Conservation (phyloP, 306 rosid species). For the Gastrolobium bilobum region DNA sequence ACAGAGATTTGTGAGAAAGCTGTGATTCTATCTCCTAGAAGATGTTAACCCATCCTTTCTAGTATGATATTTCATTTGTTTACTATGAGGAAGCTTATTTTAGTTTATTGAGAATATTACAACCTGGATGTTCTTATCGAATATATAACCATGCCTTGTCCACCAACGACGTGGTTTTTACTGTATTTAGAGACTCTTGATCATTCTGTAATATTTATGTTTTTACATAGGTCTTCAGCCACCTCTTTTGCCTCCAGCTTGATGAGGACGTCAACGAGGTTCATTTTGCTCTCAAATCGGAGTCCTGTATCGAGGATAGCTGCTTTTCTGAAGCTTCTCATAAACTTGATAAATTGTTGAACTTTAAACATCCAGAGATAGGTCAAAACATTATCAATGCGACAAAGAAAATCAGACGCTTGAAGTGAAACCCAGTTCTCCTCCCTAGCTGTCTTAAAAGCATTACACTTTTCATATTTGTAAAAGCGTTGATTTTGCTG, state of each 20-base stretch:
- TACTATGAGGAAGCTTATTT: background rate
- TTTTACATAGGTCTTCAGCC: conserved; percentile 74
- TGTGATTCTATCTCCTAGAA: background rate
- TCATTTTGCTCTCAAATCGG: conserved; percentile 77
- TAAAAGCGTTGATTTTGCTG: conserved; percentile 32
- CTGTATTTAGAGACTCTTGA: background rate
- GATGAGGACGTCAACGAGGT: conserved; percentile 97
- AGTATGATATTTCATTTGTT: background rate
- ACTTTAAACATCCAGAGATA: conserved; percentile 73
- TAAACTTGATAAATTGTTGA: conserved; percentile 75
- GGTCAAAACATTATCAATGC: conserved; percentile 69
- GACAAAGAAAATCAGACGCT: conserved; percentile 67
- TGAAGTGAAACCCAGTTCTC: conserved; percentile 58
- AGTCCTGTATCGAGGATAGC: conserved; percentile 63
- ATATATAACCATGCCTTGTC: conserved; percentile 18
- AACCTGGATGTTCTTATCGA: background rate
- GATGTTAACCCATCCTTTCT: conserved; percentile 1
- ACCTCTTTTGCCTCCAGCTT: conserved; percentile 75
- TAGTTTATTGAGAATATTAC: background rate
- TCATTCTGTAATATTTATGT: conserved; percentile 13
- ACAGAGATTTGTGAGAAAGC: background rate
- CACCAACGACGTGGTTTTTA: background rate
- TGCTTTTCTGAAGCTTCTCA: conserved; percentile 65
- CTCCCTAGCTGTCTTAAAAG: background rate
- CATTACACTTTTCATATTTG: background rate